Evolutionary conservation across 345 rosid genomes (phyloP), one percentile per base, ranked within the genome.

Genomic region (Euphorbia tirucalli): DNA sequence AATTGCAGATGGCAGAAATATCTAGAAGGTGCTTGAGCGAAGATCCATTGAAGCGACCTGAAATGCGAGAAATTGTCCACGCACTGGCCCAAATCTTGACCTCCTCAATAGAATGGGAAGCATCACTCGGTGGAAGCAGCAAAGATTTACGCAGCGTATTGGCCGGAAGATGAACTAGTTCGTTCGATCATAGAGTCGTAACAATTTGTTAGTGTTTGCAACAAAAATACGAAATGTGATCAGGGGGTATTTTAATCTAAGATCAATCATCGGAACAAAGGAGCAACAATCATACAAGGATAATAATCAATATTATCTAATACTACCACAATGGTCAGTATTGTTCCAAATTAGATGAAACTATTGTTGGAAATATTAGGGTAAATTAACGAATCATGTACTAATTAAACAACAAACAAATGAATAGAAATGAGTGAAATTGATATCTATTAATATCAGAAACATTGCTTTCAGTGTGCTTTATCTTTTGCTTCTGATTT

Each of bases 11-110:
- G 82, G 79, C 81, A 66, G 78, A 83, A 59, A 22, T 78, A 57
- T 73, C 82, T 16, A 35, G 65, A 24, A 19, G 49, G 32, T 80
- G 82, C 60, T 57, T 75, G 72, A 66, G 66, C 7, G 80, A 78
- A 43, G 80, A 80, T 13, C 73, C 75, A 11, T 35, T 30, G 43
- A 50, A 75, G 14, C 64, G 86, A 31, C 84, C 82, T 59, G 81
- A 78, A 68, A 83, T 78, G 79, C 24, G 66, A 75, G 84, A 78
- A 50, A 69, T 78, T 32, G 80, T 83, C 6, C 80, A 68, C 24
- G 62, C n/a, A 54, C 79, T 80, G 44, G 48, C 75, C 41, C 61
- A 81, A 19, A 67, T 80, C 19, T n/a, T 61, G 68, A 76, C 54
- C 35, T 58, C 77, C 69, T 70, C 77, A 0, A 55, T 54, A 14